Percentiles rank a stretch among this genome's conserved stretches.
These are phyloP conservation scores for Gossypium raimondii DNA, from an alignment of 345 rosid species.

Conservation along the genomic window DNA sequence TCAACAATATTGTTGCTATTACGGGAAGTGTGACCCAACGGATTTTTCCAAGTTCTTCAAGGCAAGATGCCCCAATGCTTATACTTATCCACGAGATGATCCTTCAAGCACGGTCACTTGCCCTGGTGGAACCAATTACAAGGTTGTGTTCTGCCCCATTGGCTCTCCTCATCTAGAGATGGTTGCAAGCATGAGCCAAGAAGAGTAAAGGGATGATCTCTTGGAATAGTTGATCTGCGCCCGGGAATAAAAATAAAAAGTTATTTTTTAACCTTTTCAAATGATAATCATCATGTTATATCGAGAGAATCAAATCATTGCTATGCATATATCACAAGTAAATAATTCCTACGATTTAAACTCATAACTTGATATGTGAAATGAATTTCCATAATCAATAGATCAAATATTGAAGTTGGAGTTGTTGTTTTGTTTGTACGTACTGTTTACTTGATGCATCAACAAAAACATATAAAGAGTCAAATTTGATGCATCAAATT, in stretches of 20 bases:
- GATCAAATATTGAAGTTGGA: too few species aligned
- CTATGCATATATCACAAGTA: too few species aligned
- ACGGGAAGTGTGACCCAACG: constrained; percentile 42
- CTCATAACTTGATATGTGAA: too few species aligned
- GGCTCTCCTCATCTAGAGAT: constrained; percentile 13
- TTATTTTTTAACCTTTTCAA: background rate
- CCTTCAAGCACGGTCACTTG: constrained; percentile 30
- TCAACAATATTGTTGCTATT: constrained; percentile 39
- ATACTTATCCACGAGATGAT: constrained; percentile 53
- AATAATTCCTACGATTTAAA: too few species aligned
- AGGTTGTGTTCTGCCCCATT: constrained; percentile 32
- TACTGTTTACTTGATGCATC: background rate
- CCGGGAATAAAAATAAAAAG: background rate
- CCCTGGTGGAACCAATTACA: constrained; percentile 29
- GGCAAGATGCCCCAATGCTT: constrained; percentile 50
- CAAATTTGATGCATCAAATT: background rate
- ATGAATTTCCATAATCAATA: too few species aligned
- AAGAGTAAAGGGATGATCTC: background rate
- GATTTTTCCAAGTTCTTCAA: constrained; percentile 39
- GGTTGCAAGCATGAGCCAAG: background rate
- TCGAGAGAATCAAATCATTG: too few species aligned
- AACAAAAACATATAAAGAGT: background rate
- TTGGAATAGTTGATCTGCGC: background rate
- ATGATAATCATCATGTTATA: background rate
- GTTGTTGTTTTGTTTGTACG: background rate